phyloP scores from a whole-genome alignment of 805 yeast species.

The Kazachstania africana region DNA sequence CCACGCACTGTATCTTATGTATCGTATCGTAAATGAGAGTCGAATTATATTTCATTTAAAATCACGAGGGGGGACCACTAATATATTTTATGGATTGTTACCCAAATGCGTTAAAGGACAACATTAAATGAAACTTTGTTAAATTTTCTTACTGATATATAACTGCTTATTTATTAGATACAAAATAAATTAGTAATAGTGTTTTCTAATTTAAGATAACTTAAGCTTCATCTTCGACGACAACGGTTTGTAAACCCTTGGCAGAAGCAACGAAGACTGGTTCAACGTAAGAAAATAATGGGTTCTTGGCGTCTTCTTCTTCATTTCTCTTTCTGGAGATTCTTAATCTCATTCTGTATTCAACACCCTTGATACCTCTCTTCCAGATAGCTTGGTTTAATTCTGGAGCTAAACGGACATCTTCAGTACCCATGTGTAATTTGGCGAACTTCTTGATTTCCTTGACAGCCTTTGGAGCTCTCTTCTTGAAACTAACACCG shows the following conservation, averaged over 20 bases:
- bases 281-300: conserved; percentile 96
- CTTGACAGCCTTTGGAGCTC: conserved; percentile 99
- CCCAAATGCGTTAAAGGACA: too few species aligned
- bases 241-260: conserved; percentile 97
- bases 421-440: conserved; percentile 98
- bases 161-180: too few species aligned
- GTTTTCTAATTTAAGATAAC: too few species aligned
- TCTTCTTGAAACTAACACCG: conserved; percentile 98
- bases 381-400: conserved; percentile 98
- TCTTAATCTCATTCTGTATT: conserved; percentile 95
- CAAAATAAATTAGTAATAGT: too few species aligned
- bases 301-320: conserved; percentile 98
- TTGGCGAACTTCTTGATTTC: conserved; percentile 97
- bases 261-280: conserved; percentile 88
- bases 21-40: too few species aligned
- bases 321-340: conserved; percentile 99
- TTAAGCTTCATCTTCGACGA: conserved; percentile 69
- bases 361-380: conserved; percentile 99
- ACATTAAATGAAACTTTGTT: too few species aligned
- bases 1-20: too few species aligned
- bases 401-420: conserved; percentile 98
- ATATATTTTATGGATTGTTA: too few species aligned
- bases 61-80: too few species aligned
- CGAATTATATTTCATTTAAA: too few species aligned
- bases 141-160: too few species aligned